A percentile compares a stretch with the other conserved stretches of the same genome.
Conservation (phyloP, 2,329 filamentous ascomycete species). For the Bipolaris victoriae region DNA sequence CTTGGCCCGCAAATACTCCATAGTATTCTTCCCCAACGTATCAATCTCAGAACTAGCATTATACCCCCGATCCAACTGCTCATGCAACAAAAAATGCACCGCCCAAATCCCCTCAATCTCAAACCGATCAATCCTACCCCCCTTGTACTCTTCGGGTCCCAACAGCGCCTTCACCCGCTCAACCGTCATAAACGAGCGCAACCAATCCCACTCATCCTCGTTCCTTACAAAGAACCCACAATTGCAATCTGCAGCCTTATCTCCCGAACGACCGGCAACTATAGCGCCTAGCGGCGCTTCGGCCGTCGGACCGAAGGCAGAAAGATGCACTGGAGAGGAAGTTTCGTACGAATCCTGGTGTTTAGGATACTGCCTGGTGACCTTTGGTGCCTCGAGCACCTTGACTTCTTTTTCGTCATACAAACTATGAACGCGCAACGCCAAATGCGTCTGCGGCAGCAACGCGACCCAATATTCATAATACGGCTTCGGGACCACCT, state of each 20-base stretch:
- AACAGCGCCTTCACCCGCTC: constrained; percentile 36
- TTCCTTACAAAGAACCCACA: constrained; percentile 47
- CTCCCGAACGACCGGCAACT: constrained; percentile 52
- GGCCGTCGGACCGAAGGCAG: constrained; percentile 30
- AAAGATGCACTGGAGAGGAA: constrained; percentile 12
- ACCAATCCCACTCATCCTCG: constrained; percentile 43
- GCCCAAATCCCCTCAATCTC: constrained; percentile 10
- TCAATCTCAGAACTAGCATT: constrained; percentile 9
- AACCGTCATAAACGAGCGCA: constrained; percentile 36
- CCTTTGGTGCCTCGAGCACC: constrained; percentile 18
- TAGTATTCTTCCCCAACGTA: constrained; percentile 22
- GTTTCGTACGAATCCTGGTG: constrained; percentile 44
- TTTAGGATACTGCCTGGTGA: constrained; percentile 24
- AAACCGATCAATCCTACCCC: constrained; percentile 17
- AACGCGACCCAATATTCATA: constrained; percentile 39
- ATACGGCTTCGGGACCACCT: constrained; percentile 31
- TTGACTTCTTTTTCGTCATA: constrained; percentile 17
- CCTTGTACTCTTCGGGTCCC: constrained; percentile 37
- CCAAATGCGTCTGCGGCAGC: constrained; percentile 30
- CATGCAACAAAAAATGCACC: constrained; percentile 53
- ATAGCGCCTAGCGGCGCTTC: constrained; percentile 52
- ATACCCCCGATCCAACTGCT: constrained; percentile 53
- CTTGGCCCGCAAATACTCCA: constrained; percentile 30
- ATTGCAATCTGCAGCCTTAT: constrained; percentile 47
- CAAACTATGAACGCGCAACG: constrained; percentile 26